Percentiles rank a stretch among this genome's conserved stretches.
Conservation (phyloP, 176 grass and related monocot genomes). For the Avena sativa region DNA sequence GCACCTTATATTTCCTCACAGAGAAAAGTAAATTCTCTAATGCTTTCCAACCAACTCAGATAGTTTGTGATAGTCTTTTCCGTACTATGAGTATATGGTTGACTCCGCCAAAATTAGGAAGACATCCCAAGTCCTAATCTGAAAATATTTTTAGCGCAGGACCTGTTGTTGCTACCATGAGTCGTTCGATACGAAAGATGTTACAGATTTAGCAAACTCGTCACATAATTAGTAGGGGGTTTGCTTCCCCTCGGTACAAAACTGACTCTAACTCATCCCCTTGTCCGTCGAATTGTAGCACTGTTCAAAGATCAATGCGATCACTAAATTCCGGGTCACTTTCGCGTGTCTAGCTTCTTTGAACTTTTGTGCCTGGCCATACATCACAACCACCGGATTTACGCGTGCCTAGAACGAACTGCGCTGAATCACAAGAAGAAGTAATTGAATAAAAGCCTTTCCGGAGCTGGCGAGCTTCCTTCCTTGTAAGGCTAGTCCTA, state of each 20-base stretch:
- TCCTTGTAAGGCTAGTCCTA: no score
- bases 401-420: constrained; percentile 25
- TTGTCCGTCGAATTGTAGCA: not conserved
- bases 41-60: no score
- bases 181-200: not conserved
- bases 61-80: no score
- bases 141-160: not conserved
- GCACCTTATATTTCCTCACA: no score
- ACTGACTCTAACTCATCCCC: not conserved
- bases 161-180: not conserved
- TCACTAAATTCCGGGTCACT: not conserved
- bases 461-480: no score
- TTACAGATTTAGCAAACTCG: not conserved
- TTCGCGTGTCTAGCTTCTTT: not conserved
- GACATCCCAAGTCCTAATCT: not conserved
- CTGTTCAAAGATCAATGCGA: constrained; percentile 30
- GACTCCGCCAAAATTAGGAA: not conserved
- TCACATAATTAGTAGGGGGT: not conserved
- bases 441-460: not conserved
- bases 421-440: not conserved
- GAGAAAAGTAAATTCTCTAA: no score
- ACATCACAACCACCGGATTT: not conserved
- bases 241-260: not conserved
- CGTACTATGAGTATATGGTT: no score
- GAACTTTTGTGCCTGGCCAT: constrained; percentile 18